Percentiles rank a stretch among this genome's conserved stretches.
Evolutionary conservation across 83 land plant species (phyloP).

Genomic region (Thuja plicata): DNA sequence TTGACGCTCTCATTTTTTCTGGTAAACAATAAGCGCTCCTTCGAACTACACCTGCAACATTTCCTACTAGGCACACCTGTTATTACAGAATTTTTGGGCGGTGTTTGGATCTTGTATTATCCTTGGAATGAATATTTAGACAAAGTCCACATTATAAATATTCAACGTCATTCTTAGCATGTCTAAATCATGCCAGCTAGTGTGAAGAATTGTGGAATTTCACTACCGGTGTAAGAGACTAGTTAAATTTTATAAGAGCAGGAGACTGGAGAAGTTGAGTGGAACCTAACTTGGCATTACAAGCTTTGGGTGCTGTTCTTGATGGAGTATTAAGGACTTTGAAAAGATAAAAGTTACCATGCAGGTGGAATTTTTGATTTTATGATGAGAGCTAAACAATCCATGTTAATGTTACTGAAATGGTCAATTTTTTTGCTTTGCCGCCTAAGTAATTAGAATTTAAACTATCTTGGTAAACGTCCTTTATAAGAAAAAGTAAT

Average conservation of each 20-base stretch:
- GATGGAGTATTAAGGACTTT: too few relatives aligned
- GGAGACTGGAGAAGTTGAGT: neutral
- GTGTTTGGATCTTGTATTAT: neutral
- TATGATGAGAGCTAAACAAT: too few relatives aligned
- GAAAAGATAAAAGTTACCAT: too few relatives aligned
- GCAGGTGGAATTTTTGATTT: too few relatives aligned
- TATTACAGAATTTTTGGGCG: neutral
- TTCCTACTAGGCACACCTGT: neutral
- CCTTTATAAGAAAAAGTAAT: too few relatives aligned
- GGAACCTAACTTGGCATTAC: neutral
- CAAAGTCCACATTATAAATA: neutral
- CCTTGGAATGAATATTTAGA: neutral
- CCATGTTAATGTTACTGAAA: too few relatives aligned
- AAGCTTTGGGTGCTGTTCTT: neutral
- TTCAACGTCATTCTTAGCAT: neutral
- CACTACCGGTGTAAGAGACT: neutral
- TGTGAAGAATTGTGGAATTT: neutral
- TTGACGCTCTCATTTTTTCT: slow-evolving; percentile 10
- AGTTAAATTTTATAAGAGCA: neutral
- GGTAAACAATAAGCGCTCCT: slow-evolving; percentile 4
- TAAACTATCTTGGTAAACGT: too few relatives aligned
- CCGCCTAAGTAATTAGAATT: too few relatives aligned
- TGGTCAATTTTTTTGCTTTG: too few relatives aligned
- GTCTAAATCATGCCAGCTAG: neutral
- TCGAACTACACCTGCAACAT: neutral